Evolutionary conservation across 2,329 filamentous ascomycete genomes (phyloP).

Genomic region (Hypoxylon sp.): DNA sequence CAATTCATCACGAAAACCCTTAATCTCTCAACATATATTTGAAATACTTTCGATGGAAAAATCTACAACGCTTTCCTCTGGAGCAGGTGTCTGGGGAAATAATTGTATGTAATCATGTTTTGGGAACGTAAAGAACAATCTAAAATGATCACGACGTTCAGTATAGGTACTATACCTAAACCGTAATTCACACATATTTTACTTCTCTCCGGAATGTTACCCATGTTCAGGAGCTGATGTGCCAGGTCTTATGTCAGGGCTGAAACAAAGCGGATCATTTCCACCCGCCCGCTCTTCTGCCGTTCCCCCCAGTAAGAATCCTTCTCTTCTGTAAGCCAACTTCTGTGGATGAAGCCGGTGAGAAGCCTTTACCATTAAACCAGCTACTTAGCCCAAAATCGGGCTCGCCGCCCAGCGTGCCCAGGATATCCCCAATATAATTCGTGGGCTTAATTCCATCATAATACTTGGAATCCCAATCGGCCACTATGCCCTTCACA

Average conservation of each 20-base stretch:
- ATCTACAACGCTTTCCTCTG: background rate
- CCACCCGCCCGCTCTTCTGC: conserved; percentile 26
- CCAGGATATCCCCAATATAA: conserved; percentile 81
- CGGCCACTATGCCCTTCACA: conserved; percentile 72
- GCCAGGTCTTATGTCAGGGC: background rate
- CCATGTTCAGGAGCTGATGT: background rate
- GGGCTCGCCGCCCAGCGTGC: conserved; percentile 74
- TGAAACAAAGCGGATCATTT: conserved; percentile 14
- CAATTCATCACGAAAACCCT: background rate
- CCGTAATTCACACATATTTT: background rate
- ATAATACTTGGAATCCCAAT: conserved; percentile 73
- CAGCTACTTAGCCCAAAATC: conserved; percentile 73
- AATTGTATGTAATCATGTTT: background rate
- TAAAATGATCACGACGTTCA: background rate
- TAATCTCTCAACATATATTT: background rate
- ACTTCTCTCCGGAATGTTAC: background rate
- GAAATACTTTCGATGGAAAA: background rate
- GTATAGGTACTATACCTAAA: background rate
- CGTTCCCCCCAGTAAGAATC: background rate
- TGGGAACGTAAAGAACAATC: background rate
- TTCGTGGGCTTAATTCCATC: conserved; percentile 71
- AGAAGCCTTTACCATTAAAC: conserved; percentile 33
- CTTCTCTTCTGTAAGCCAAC: conserved; percentile 18
- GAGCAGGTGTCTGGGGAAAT: background rate
- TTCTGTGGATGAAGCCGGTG: background rate